Evolutionary conservation across 1,284 basidiomycete species (phyloP).

Genomic region (Ganoderma lucidum): DNA sequence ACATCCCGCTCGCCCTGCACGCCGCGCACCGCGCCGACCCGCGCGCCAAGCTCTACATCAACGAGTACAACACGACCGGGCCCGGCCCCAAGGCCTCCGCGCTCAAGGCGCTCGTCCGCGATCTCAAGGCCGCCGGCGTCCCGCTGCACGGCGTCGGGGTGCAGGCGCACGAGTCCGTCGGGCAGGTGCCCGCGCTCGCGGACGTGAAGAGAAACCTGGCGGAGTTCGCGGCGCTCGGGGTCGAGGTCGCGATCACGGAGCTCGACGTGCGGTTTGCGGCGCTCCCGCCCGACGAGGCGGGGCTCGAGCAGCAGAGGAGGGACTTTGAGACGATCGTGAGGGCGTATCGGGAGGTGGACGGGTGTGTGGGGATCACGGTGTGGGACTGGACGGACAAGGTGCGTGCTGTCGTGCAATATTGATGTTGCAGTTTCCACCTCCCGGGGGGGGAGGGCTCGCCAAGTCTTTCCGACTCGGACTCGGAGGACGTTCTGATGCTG

Average conservation of each 20-base stretch:
- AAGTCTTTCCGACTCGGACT: too few relatives aligned
- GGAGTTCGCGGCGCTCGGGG: slow-evolving; percentile 58
- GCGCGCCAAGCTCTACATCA: slow-evolving; percentile 51
- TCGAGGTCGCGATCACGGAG: slow-evolving; percentile 70
- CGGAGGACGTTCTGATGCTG: neutral
- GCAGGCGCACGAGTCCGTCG: slow-evolving; percentile 61
- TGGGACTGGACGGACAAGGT: slow-evolving; percentile 63
- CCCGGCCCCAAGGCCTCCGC: slow-evolving; percentile 58
- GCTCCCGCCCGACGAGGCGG: slow-evolving; percentile 53
- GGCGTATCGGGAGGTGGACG: slow-evolving; percentile 57
- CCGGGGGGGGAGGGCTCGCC: too few relatives aligned
- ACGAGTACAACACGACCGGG: slow-evolving; percentile 57
- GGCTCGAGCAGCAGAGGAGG: slow-evolving; percentile 58
- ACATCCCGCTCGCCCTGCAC: slow-evolving; percentile 51
- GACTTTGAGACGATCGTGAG: slow-evolving; percentile 62
- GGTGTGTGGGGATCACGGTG: slow-evolving; percentile 60
- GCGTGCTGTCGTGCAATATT: neutral
- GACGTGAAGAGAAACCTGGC: slow-evolving; percentile 52
- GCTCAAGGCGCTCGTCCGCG: slow-evolving; percentile 58
- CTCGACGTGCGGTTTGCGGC: slow-evolving; percentile 62
- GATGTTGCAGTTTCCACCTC: neutral
- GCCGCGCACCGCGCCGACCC: slow-evolving; percentile 56
- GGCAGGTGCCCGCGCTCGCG: slow-evolving; percentile 48
- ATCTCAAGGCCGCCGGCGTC: slow-evolving; percentile 52
- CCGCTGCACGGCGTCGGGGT: slow-evolving; percentile 66